phyloP scores from a whole-genome alignment of 768 basidiomycete species.

The Serendipita sp. region DNA sequence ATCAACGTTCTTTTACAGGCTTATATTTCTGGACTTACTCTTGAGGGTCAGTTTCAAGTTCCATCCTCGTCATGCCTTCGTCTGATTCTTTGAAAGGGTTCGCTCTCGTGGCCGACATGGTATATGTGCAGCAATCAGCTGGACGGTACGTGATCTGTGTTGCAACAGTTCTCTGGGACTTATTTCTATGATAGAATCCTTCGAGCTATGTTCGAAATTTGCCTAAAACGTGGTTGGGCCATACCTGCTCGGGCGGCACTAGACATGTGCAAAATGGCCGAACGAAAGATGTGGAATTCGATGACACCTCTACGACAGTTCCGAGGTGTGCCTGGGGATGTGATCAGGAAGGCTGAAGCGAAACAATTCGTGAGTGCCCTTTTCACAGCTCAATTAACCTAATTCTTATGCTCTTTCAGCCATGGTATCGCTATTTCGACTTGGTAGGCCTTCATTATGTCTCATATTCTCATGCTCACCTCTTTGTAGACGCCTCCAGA shows the following conservation, averaged over 20 bases:
- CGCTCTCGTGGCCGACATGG: slow-evolving; percentile 80
- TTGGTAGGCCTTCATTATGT: slow-evolving; percentile 28
- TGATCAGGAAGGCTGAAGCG: slow-evolving; percentile 80
- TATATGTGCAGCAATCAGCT: slow-evolving; percentile 94
- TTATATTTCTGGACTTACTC: slow-evolving; percentile 84
- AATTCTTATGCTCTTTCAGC: slow-evolving; percentile 26
- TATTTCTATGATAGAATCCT: slow-evolving; percentile 42
- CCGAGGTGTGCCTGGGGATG: slow-evolving; percentile 73
- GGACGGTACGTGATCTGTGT: slow-evolving; percentile 43
- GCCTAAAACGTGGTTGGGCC: slow-evolving; percentile 96
- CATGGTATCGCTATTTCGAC: slow-evolving; percentile 96
- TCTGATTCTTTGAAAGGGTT: slow-evolving; percentile 34
- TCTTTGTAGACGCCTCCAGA: slow-evolving; percentile 53
- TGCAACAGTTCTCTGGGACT: neutral
- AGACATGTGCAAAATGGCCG: slow-evolving; percentile 93
- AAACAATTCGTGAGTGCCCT: slow-evolving; percentile 75
- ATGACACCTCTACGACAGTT: slow-evolving; percentile 98
- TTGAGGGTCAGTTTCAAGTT: slow-evolving; percentile 51
- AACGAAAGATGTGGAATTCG: slow-evolving; percentile 85
- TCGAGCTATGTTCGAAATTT: slow-evolving; percentile 95
- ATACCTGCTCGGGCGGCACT: slow-evolving; percentile 81
- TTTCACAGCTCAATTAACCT: neutral
- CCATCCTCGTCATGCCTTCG: no score
- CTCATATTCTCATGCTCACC: neutral
- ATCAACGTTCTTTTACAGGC: slow-evolving; percentile 93